These are phyloP conservation scores for Phytopythium sindhum DNA, from an alignment of 352 stramenopile genomes.

Conservation along the genomic window DNA sequence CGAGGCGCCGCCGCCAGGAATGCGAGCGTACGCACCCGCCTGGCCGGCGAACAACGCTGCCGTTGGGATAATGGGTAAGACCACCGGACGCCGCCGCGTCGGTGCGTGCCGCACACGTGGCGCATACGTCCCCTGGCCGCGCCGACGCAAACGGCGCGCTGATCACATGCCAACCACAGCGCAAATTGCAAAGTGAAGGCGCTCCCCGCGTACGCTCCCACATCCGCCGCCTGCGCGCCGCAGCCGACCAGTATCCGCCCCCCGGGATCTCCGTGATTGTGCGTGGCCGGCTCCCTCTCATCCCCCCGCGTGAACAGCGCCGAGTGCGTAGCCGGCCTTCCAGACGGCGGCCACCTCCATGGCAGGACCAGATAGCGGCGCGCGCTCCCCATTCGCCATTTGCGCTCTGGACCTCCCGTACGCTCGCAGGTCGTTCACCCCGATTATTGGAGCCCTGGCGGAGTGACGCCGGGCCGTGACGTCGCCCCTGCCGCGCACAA, in stretches of 20 bases:
- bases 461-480: conserved; percentile 1
- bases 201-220: conserved; percentile 6
- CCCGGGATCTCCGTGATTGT: conserved; percentile 1
- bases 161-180: background rate
- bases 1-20: background rate
- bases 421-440: conserved; percentile 3
- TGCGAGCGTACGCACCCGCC: conserved; percentile 10
- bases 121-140: background rate
- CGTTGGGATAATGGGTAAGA: background rate
- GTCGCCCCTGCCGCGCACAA: background rate
- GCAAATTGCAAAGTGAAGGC: background rate
- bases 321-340: background rate
- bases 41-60: background rate
- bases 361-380: background rate
- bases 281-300: background rate
- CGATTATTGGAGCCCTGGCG: background rate
- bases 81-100: background rate
- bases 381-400: background rate
- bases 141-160: background rate
- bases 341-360: background rate
- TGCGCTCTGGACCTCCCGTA: conserved; percentile 6
- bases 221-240: background rate
- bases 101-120: background rate
- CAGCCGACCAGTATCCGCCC: background rate
- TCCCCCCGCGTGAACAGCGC: background rate